Evolutionary conservation across 306 rosid genomes (phyloP).

Genomic region (Quercus bicolor): DNA sequence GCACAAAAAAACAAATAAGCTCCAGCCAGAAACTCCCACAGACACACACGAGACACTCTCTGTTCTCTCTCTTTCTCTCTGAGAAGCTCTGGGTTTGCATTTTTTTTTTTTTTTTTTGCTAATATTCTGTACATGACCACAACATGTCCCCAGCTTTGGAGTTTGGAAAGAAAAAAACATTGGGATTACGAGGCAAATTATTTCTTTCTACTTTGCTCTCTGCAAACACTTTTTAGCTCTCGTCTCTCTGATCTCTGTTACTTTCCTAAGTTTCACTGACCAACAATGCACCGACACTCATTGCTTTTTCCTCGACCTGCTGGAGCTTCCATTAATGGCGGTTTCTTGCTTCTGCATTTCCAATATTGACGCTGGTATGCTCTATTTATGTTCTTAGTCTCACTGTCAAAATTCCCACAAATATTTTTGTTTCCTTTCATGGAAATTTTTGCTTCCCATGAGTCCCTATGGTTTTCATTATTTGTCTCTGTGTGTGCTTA

Average conservation of each 20-base stretch:
- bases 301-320: conserved; percentile 30
- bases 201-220: conserved; percentile 7
- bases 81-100: conserved; percentile 16
- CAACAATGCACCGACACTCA: conserved; percentile 60
- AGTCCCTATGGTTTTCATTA: neutral
- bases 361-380: conserved; percentile 31
- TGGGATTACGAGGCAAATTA: conserved; percentile 30
- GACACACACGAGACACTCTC: neutral
- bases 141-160: conserved; percentile 13
- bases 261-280: conserved; percentile 11
- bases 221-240: conserved; percentile 1
- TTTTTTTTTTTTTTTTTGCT: neutral
- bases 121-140: conserved; percentile 26
- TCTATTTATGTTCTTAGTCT: neutral
- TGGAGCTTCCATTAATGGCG: conserved; percentile 17
- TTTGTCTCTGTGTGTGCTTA: neutral
- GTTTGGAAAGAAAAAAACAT: conserved; percentile 25
- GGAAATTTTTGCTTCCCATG: neutral
- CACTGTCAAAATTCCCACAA: neutral
- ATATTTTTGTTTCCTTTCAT: neutral
- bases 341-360: conserved; percentile 16
- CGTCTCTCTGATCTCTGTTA: conserved; percentile 1
- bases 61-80: conserved; percentile 6
- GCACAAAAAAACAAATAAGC: conserved; percentile 8
- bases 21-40: neutral